Evolutionary conservation across 1,284 basidiomycete species (phyloP), one percentile per base, ranked within the genome.

Genomic region (Vanrija sp.): DNA sequence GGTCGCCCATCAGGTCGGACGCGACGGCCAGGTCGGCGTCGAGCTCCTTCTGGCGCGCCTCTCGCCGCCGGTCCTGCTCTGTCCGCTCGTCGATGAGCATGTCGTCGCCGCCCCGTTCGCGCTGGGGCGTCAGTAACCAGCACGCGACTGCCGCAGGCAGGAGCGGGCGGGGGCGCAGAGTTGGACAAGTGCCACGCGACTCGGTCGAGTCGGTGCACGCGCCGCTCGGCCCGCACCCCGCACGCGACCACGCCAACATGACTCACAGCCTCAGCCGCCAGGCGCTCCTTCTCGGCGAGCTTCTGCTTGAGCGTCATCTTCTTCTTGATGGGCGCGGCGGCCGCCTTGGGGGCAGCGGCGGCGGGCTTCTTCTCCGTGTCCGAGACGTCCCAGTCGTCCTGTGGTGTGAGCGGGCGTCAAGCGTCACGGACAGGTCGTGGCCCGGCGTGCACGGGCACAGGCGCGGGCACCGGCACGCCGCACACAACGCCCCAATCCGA

Each of bases 341-440:
- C 69, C 18, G 76, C 72, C 45, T 47, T 48, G 36, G 43, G 44
- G 14, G 79, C 69, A 0, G 78, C 64, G 5, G 78, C 49, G 45
- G 76, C 57, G 18, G 80, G 77, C 52, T 84, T 81, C 57, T 81
- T 78, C 60, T 85, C 82, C 51, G 88, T 86, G n/a, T 86, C 86
- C 6, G 88, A 89, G 41, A 82, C 88, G 63, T 97, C 93, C 93
- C 92, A 96, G 75, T 94, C 90, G 71, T 89, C 91, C 88, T 94
- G 54, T 20, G 27, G 31, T 12, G 12, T n/a, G 14, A n/a, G n/a
- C n/a, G n/a, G n/a, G n/a, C n/a, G n/a, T n/a, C n/a, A n/a, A n/a
- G n/a, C 23, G 50, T 54, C 12, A 55, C 52, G 48, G 20, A 41
- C 16, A 14, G 3, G 22, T 4, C n/a, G 14, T 50, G 16, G 36